Conservation (phyloP, 2,329 filamentous ascomycete genomes). For the Phaeosphaeriaceae sp. region DNA sequence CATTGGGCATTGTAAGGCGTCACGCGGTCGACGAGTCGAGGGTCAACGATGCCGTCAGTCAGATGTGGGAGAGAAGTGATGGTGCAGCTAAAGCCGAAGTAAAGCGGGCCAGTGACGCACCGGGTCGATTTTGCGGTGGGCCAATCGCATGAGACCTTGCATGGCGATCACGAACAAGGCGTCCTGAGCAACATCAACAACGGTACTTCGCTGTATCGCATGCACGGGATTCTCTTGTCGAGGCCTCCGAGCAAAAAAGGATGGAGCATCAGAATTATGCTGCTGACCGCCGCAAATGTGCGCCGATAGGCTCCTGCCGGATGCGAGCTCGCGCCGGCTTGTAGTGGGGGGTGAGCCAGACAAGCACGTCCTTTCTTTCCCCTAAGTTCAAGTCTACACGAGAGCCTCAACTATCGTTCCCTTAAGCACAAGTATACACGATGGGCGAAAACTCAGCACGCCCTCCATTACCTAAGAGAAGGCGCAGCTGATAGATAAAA, state of each 20-base stretch:
- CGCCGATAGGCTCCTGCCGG: slow-evolving; percentile 21
- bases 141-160: slow-evolving; percentile 1
- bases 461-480: slow-evolving; percentile 46
- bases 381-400: slow-evolving; percentile 39
- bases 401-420: slow-evolving; percentile 31
- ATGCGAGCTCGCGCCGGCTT: slow-evolving; percentile 26
- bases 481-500: slow-evolving; percentile 39
- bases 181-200: neutral
- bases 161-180: slow-evolving; percentile 1
- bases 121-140: neutral
- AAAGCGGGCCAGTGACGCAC: slow-evolving; percentile 4
- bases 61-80: neutral
- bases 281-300: neutral
- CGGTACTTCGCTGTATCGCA: neutral
- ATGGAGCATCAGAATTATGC: neutral
- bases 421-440: slow-evolving; percentile 44
- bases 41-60: neutral
- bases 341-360: slow-evolving; percentile 39
- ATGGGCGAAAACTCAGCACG: slow-evolving; percentile 30
- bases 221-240: neutral
- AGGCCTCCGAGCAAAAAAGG: neutral
- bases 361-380: slow-evolving; percentile 34
- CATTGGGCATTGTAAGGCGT: too few relatives aligned
- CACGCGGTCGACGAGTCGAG: too few relatives aligned
- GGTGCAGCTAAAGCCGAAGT: slow-evolving; percentile 3